Evolutionary conservation across 73 alveolate genomes (phyloP), one percentile per base, ranked within the genome.

Genomic region (Symbiodinium natans): DNA sequence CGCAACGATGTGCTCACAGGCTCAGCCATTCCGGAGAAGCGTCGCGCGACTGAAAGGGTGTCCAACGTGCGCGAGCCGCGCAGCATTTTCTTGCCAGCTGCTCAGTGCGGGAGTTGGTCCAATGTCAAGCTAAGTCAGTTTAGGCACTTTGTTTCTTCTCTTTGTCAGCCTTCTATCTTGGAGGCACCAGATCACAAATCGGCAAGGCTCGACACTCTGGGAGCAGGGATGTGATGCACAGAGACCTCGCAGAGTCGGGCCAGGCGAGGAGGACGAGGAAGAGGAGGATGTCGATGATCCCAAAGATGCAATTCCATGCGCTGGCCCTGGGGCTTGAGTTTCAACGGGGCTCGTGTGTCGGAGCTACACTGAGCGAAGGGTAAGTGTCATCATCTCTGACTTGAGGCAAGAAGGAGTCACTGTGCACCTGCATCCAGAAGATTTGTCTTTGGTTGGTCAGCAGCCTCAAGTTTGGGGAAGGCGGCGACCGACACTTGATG

Each of bases 31-130:
- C n/a, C 80, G 11, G 80, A 63, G 17, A 63, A 63, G 80, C 80
- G 80, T 5, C 80, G 80, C 40, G 71, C n/a, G 17, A 23, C 38
- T 36, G 33, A 63, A 23, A 31, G 80, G 36, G 80, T 0, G 11
- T 63, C 80, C 84, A 74, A 74, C 42, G n/a, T 90, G 88, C 38
- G 89, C 27, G 86, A 68, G 97, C 97, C 97, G n/a, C 43, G 97
- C 52, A 90, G 97, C 68, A 90, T 90, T 41, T 90, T 90, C 54
- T 68, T 90, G 97, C 46, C 21, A 1, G 77, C 19, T 19, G 36
- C 95, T 88, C 74, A 40, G 95, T 17, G 41, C 31, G 21, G n/a
- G n/a, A n/a, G n/a, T n/a, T n/a, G n/a, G n/a, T n/a, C n/a, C n/a
- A n/a, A n/a, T n/a, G n/a, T n/a, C n/a, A n/a, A n/a, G n/a, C n/a